Conservation (phyloP, 805 yeast genomes). For the Crinitomyces ghanaensis region DNA sequence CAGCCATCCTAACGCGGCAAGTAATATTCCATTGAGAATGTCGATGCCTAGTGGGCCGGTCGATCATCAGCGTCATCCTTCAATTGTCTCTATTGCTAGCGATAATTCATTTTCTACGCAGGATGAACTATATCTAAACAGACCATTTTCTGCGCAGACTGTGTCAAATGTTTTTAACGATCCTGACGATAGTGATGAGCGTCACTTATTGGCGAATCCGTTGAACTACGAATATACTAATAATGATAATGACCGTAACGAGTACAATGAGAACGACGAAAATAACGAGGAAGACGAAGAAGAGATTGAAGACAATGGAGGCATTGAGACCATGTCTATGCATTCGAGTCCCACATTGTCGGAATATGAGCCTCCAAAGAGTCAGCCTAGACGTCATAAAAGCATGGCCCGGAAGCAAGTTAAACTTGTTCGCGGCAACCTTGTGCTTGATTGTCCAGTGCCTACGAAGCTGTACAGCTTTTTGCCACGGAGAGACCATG, state of each 20-base stretch:
- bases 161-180: constrained; percentile 9
- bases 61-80: constrained; percentile 4
- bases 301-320: constrained; percentile 3
- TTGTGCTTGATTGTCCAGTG: constrained; percentile 86
- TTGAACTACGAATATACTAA: background rate
- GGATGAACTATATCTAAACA: background rate
- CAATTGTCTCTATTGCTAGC: background rate
- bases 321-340: constrained; percentile 9
- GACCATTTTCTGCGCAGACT: background rate
- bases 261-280: constrained; percentile 3
- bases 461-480: constrained; percentile 81
- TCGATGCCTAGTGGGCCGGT: constrained; percentile 14
- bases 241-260: no score
- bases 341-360: constrained; percentile 15
- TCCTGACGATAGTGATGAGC: constrained; percentile 10
- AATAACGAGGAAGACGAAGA: constrained; percentile 11
- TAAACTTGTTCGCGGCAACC: constrained; percentile 64
- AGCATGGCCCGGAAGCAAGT: constrained; percentile 63
- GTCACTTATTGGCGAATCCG: background rate
- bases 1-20: constrained; percentile 5
- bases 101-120: background rate
- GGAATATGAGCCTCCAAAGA: constrained; percentile 18
- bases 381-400: constrained; percentile 52
- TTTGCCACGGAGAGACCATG: constrained; percentile 76
- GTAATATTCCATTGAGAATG: constrained; percentile 4